phyloP scores from a whole-genome alignment of 192 early-diverging fungal species.

The Backusella macrospora region DNA sequence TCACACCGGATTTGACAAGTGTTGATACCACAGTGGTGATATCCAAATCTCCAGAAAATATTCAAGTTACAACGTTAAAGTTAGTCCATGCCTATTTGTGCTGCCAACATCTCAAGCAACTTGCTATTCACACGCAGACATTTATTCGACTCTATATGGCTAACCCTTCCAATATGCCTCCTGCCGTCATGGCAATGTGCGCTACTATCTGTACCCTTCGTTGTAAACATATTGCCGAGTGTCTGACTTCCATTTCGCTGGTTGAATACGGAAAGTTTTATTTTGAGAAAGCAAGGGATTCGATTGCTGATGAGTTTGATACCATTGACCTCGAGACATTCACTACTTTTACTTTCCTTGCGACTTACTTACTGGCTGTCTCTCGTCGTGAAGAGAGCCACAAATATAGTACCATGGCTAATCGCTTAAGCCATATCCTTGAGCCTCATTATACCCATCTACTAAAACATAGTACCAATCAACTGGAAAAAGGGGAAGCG shows the following conservation, averaged over 20 bases:
- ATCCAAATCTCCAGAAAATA: background rate
- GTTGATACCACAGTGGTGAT: background rate
- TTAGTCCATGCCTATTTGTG: background rate
- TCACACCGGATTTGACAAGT: background rate
- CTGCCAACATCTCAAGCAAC: conserved; percentile 21
- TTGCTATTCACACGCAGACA: conserved; percentile 22
- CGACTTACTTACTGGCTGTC: background rate
- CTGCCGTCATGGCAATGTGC: conserved; percentile 12
- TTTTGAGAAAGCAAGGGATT: conserved; percentile 15
- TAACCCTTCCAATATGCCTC: background rate
- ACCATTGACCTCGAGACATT: conserved; percentile 14
- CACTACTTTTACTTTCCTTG: conserved; percentile 3
- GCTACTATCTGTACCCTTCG: conserved; percentile 20
- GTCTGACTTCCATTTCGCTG: conserved; percentile 4
- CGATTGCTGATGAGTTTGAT: conserved; percentile 17
- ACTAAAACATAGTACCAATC: background rate
- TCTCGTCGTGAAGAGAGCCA: background rate
- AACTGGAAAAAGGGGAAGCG: background rate
- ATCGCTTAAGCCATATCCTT: background rate
- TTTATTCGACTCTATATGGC: conserved; percentile 8
- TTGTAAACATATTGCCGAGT: conserved; percentile 11
- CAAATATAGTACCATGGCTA: conserved; percentile 6
- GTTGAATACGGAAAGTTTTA: conserved; percentile 17
- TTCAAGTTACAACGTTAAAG: conserved; percentile 11
- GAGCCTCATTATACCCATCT: background rate